Base-by-base conservation (phyloP, 148 eudicot species). In the Linanthus parryae region DNA sequence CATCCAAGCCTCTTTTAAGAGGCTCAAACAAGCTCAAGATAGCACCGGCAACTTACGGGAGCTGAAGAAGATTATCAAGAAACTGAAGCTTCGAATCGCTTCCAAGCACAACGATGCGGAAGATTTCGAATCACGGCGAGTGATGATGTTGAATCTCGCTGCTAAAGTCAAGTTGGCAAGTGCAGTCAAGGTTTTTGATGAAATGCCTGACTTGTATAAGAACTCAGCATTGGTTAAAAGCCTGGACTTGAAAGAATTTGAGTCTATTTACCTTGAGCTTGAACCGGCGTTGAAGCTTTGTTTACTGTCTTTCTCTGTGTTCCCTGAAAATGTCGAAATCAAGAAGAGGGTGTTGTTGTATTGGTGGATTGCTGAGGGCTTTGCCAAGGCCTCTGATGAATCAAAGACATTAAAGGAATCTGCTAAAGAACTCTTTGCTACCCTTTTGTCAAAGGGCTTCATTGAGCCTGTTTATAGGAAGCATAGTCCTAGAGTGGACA, bases 291-390 rank as follows among this genome's bases (percentile, higher is more conserved):
- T 57, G 41, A 61, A 48, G 52, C 52, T 51, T 0, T 74, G 79
- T 49, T 26, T 69, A 29, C 57, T 74, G 6, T 57, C 71, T 38
- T 61, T 64, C 35, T 52, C 71, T 0, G 42, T 65, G 7, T 65
- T 74, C 51, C 67, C 68, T 0, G 41, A 56, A 43, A n/a, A 45
- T 11, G 31, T 8, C 7, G 33, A 8, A 8, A 57, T 74, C 26
- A 67, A 58, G 68, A 71, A 63, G 44, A 71, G 64, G 57, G 8
- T 60, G 6, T 30, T 72, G 52, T 5, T 68, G 2, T 68, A 61
- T 51, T 76, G 77, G 82, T 76, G 82, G 82, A 64, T 72, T 17
- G 82, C 63, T 12, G 77, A 76, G 24, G 77, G 68, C 5, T 58
- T 69, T 46, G 54, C n/a, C n/a, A 12, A 22, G 0, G 38, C 49